phyloP scores from a whole-genome alignment of 1,284 basidiomycete genomes.

The Hemileia vastatrix region DNA sequence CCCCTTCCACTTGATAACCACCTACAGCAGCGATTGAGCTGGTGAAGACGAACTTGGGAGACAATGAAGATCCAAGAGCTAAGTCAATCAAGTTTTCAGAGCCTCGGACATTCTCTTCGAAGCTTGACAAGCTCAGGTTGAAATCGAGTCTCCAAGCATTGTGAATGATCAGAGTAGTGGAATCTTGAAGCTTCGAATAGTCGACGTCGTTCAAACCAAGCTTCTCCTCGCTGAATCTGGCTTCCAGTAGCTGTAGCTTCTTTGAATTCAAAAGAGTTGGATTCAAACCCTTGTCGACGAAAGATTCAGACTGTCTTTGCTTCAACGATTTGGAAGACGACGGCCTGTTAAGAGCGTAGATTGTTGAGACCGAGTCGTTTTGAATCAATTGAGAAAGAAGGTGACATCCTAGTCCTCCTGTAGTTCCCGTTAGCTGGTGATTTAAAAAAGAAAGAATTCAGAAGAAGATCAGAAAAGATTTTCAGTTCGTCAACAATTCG shows the following conservation, averaged over 20 bases:
- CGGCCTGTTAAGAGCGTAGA: slow-evolving; percentile 42
- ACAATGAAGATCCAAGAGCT: slow-evolving; percentile 36
- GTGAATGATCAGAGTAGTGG: slow-evolving; percentile 45
- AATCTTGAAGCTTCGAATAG: neutral
- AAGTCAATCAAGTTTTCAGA: slow-evolving; percentile 37
- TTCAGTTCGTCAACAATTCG: slow-evolving; percentile 3
- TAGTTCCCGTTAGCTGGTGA: slow-evolving; percentile 46
- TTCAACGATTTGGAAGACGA: slow-evolving; percentile 15
- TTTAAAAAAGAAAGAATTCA: slow-evolving; percentile 26
- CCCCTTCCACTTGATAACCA: slow-evolving; percentile 1
- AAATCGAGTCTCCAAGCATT: slow-evolving; percentile 46
- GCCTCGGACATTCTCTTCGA: slow-evolving; percentile 33
- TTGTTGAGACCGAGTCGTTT: slow-evolving; percentile 37
- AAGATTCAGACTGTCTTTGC: slow-evolving; percentile 38
- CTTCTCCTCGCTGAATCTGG: slow-evolving; percentile 35
- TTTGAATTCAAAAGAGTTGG: slow-evolving; percentile 32
- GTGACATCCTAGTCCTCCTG: slow-evolving; percentile 24
- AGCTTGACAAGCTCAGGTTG: slow-evolving; percentile 38
- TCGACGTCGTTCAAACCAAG: slow-evolving; percentile 12
- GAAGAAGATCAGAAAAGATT: neutral
- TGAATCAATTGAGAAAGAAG: slow-evolving; percentile 2
- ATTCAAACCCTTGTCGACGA: slow-evolving; percentile 43
- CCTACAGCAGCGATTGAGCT: slow-evolving; percentile 42
- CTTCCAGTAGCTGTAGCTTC: slow-evolving; percentile 40
- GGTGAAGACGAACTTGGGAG: slow-evolving; percentile 40